A percentile compares a stretch with the other conserved stretches of the same genome.
Evolutionary conservation across 176 grass and related monocot genomes (phyloP).

Genomic region (Guadua angustifolia): DNA sequence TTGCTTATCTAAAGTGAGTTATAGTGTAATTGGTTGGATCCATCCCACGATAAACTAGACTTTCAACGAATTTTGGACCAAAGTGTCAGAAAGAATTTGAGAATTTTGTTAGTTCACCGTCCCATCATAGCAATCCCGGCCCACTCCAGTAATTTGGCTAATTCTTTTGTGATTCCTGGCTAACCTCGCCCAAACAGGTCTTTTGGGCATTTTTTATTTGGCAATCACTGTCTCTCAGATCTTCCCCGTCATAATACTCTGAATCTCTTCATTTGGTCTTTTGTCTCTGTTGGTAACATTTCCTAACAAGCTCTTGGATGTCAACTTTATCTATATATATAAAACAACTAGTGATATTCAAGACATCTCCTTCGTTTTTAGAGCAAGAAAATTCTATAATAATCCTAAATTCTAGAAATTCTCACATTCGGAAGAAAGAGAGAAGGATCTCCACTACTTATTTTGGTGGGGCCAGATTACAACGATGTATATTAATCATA

Average conservation of each 20-base stretch:
- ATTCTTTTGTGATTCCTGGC: conserved; percentile 16
- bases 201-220: not conserved
- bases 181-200: not conserved
- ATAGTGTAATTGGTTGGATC: too few species aligned
- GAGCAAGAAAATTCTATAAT: too few species aligned
- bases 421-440: too few species aligned
- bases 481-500: too few species aligned
- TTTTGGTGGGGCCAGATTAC: too few species aligned
- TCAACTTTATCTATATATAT: not conserved
- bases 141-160: not conserved
- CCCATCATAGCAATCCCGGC: conserved; percentile 35
- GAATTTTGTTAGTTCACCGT: conserved; percentile 35
- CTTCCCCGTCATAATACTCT: not conserved
- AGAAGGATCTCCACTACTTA: too few species aligned
- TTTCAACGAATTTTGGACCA: too few species aligned
- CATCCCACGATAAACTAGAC: too few species aligned
- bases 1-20: too few species aligned
- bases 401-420: too few species aligned
- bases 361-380: too few species aligned
- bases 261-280: not conserved
- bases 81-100: not conserved
- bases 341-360: too few species aligned
- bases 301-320: not conserved
- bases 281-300: not conserved
- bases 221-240: conserved; percentile 26